phyloP scores from a whole-genome alignment of 2,329 filamentous ascomycete genomes.

The Cercospora sp. region DNA sequence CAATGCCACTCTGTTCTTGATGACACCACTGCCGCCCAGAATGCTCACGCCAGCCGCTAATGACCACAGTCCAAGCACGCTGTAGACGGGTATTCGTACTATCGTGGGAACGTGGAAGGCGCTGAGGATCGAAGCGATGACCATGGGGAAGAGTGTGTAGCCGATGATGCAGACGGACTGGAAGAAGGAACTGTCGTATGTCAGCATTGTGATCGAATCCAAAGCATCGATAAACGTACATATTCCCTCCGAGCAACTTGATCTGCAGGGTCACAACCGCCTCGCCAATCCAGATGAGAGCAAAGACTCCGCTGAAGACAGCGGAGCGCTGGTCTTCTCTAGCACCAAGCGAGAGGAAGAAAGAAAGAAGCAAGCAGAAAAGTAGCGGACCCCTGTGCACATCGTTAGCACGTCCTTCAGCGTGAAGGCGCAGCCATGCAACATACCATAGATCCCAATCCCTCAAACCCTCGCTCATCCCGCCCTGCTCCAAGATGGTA shows the following conservation, averaged over 20 bases:
- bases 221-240: conserved; percentile 63
- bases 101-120: conserved; percentile 78
- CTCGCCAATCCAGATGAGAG: conserved; percentile 94
- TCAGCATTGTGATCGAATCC: conserved; percentile 33
- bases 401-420: conserved; percentile 25
- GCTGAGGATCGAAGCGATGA: conserved; percentile 86
- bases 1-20: conserved; percentile 89
- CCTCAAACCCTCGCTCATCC: conserved; percentile 83
- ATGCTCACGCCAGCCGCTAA: conserved; percentile 95
- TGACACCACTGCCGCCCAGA: conserved; percentile 88
- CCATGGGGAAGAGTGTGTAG: conserved; percentile 95
- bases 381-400: conserved; percentile 79
- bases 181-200: conserved; percentile 76
- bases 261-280: conserved; percentile 97
- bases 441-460: conserved; percentile 92
- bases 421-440: conserved; percentile 6
- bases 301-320: conserved; percentile 95
- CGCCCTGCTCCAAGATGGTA: conserved; percentile 60
- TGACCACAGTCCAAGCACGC: conserved; percentile 86
- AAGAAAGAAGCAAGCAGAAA: conserved; percentile 84
- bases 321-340: conserved; percentile 76
- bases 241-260: conserved; percentile 91
- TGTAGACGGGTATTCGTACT: conserved; percentile 83
- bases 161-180: conserved; percentile 98
- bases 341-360: conserved; percentile 83